A percentile compares a stretch with the other conserved stretches of the same genome.
These are phyloP conservation scores for Trichoderma cornu-damae DNA, from an alignment of 2,329 filamentous ascomycete species.

Conservation along the genomic window DNA sequence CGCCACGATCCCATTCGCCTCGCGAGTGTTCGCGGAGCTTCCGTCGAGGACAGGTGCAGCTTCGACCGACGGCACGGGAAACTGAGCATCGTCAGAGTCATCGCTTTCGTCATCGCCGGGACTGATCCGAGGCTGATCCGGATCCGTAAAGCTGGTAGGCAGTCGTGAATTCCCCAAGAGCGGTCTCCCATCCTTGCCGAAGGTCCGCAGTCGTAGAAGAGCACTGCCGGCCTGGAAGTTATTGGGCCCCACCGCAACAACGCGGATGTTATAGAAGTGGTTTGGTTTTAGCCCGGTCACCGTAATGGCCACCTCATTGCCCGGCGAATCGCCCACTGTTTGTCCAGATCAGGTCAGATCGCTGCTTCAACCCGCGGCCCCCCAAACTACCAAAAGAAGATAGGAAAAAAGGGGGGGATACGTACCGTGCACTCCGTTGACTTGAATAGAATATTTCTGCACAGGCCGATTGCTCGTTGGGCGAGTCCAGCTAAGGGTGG, in stretches of 20 bases:
- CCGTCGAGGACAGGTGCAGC: conserved; percentile 57
- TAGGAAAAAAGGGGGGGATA: neutral
- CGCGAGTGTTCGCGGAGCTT: conserved; percentile 57
- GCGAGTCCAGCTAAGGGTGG: conserved; percentile 85
- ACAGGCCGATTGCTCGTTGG: conserved; percentile 62
- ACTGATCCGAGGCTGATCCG: conserved; percentile 42
- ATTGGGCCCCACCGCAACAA: conserved; percentile 83
- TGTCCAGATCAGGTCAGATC: conserved; percentile 7
- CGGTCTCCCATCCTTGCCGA: conserved; percentile 59
- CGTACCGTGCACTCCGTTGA: conserved; percentile 87
- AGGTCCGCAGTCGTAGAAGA: conserved; percentile 78
- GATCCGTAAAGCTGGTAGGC: conserved; percentile 51
- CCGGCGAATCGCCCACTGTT: conserved; percentile 74
- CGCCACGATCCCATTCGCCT: conserved; percentile 47
- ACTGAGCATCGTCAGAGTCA: conserved; percentile 42
- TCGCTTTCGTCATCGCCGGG: conserved; percentile 41
- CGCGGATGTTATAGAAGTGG: conserved; percentile 88
- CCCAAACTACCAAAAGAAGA: neutral
- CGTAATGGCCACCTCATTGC: conserved; percentile 59
- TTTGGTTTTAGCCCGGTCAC: conserved; percentile 82
- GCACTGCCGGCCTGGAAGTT: conserved; percentile 89
- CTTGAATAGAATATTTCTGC: conserved; percentile 82
- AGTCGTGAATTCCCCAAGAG: conserved; percentile 52
- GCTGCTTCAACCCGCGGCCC: neutral
- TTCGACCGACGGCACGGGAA: conserved; percentile 54